These are phyloP conservation scores for Quercus cerris DNA, from an alignment of 306 rosid species.

Conservation along the genomic window DNA sequence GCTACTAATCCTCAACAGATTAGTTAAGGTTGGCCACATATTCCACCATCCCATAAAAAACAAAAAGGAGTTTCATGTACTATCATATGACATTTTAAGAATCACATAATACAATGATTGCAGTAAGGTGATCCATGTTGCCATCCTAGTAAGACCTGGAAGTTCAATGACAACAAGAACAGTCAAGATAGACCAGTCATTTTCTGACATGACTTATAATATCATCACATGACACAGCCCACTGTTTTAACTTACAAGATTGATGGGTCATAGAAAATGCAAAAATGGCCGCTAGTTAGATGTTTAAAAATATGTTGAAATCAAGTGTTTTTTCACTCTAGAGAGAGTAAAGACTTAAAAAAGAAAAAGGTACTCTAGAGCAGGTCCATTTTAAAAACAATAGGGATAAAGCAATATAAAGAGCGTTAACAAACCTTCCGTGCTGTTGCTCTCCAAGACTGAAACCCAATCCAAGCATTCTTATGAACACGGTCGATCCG, in stretches of 20 bases:
- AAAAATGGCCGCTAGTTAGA: not conserved
- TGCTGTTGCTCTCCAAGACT: conserved; percentile 97
- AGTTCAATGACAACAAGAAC: not conserved
- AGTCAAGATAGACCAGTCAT: not conserved
- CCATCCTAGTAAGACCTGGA: not conserved
- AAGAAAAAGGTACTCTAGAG: not conserved
- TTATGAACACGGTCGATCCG: conserved; percentile 83
- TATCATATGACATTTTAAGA: not conserved
- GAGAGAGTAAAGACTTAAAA: not conserved
- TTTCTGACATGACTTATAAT: not conserved
- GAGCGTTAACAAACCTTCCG: conserved; percentile 56
- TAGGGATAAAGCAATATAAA: not conserved
- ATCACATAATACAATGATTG: not conserved
- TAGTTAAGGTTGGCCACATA: no score
- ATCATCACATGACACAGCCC: not conserved
- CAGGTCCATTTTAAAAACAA: not conserved
- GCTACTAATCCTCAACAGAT: no score
- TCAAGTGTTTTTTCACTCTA: not conserved
- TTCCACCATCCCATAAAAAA: not conserved
- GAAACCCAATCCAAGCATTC: conserved; percentile 99
- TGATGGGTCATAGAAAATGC: not conserved
- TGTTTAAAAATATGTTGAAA: not conserved
- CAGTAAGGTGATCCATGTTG: not conserved
- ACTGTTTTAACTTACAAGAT: not conserved
- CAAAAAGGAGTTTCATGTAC: not conserved